These are phyloP conservation scores for Xylaria sp. DNA, from an alignment of 2,329 filamentous ascomycete genomes.

Conservation along the genomic window DNA sequence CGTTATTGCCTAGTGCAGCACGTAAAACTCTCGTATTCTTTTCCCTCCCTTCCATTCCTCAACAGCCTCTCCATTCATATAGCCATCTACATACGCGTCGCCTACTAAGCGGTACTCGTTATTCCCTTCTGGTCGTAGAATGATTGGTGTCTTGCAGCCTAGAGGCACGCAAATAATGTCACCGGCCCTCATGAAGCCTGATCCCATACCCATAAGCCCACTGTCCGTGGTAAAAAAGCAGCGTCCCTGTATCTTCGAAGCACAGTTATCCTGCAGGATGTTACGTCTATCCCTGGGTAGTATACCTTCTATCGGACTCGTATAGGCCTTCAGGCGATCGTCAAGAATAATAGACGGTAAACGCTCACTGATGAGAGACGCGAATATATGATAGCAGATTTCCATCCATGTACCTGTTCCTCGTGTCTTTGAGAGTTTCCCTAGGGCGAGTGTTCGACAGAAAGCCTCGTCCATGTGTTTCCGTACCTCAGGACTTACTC, in stretches of 20 bases:
- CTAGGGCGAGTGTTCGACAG: conserved; percentile 46
- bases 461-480: conserved; percentile 43
- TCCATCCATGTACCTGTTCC: conserved; percentile 36
- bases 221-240: conserved; percentile 41
- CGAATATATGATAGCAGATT: conserved; percentile 40
- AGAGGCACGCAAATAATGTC: conserved; percentile 50
- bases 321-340: conserved; percentile 27
- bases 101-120: conserved; percentile 46
- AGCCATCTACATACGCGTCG: conserved; percentile 50
- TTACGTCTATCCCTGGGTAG: conserved; percentile 13
- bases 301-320: not conserved
- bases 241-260: conserved; percentile 40
- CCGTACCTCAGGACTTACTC: not conserved
- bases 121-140: conserved; percentile 32
- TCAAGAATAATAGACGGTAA: conserved; percentile 38
- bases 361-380: conserved; percentile 33
- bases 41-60: not conserved
- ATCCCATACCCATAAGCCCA: conserved; percentile 48
- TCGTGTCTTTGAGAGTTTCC: conserved; percentile 29
- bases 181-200: conserved; percentile 45
- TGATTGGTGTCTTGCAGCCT: conserved; percentile 47
- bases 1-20: not conserved
- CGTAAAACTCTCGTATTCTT: not conserved
- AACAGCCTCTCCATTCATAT: conserved; percentile 50
- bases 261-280: conserved; percentile 38